These are phyloP conservation scores for Tardiomyces depauwii DNA, from an alignment of 1,139 yeast species.

Conservation along the genomic window DNA sequence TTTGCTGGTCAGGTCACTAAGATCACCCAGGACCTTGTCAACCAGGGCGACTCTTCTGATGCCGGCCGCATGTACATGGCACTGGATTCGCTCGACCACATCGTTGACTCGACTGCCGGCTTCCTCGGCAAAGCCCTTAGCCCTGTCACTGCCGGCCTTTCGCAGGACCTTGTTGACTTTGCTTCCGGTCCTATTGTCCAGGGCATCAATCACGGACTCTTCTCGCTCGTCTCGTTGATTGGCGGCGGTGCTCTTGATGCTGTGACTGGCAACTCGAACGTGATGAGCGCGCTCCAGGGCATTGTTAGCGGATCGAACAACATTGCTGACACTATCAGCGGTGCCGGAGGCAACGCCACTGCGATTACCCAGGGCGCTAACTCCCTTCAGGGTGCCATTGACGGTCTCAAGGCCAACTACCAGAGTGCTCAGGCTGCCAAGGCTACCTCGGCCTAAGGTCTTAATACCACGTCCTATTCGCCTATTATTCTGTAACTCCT, in stretches of 20 bases:
- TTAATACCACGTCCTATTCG: too few relatives aligned
- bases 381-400: too few relatives aligned
- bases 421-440: too few relatives aligned
- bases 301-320: too few relatives aligned
- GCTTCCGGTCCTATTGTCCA: conserved; percentile 9
- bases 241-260: conserved; percentile 7
- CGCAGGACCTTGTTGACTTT: conserved; percentile 6
- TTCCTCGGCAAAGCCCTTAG: conserved; percentile 2
- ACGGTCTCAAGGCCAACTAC: too few relatives aligned
- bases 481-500: too few relatives aligned
- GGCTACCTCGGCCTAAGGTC: neutral
- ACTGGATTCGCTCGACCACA: conserved; percentile 5
- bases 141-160: conserved; percentile 1
- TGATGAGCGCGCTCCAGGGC: too few relatives aligned
- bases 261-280: neutral
- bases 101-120: neutral
- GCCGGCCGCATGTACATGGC: conserved; percentile 5
- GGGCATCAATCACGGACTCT: conserved; percentile 9
- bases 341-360: too few relatives aligned
- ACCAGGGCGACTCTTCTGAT: neutral
- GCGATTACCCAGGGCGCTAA: too few relatives aligned
- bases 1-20: too few relatives aligned
- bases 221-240: conserved; percentile 4
- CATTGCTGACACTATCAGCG: too few relatives aligned
- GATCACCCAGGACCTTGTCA: too few relatives aligned